Evolutionary conservation across 1,284 basidiomycete genomes (phyloP), one percentile per base, ranked within the genome.

Genomic region (Microbotryomycetes sp.): DNA sequence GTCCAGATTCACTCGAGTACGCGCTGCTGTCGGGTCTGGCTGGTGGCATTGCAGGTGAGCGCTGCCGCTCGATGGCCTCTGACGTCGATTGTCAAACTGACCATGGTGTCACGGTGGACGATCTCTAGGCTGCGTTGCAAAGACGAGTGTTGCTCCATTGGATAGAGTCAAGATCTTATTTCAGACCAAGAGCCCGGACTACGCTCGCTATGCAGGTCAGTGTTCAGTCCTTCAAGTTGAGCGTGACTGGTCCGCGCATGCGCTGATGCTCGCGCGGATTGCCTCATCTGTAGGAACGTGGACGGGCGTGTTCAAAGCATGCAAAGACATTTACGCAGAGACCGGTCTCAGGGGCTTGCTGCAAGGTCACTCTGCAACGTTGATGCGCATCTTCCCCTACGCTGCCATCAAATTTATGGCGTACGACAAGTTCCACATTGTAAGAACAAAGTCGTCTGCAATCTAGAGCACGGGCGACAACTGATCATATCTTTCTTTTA

Each of bases 111-210:
- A 6, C 31, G 6, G 15, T n/a, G 12, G 6, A 22, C 3, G 3
- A 4, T n/a, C 29, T 15, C 46, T 22, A 69, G 67, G 70, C 45
- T 70, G 70, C 59, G 56, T 72, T 31, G 71, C 68, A 48, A 99
- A 98, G 78, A 94, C 96, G 7, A 87, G 88, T 23, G 92, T 99
- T 59, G 96, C 96, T 25, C 96, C 96, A 1, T 82, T 99, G 29
- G 96, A 99, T 76, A 82, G 96, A 71, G 93, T 99, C 73, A 99
- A 99, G 80, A 99, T 99, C 71, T 83, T 99, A 57, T 97, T 98
- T 75, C 96, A 99, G 76, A 92, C 96, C 0, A 91, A 90, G 9
- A 96, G 96, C 76, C 89, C 90, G 2, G 93, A 97, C 66, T 99
- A 90, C 74, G 83, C 84, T 74, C 89, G 93, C 77, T 98, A 94